Percentiles rank a stretch among this genome's conserved stretches.
Conservation (phyloP, 345 rosid species). For the Rhodamnia argentea region DNA sequence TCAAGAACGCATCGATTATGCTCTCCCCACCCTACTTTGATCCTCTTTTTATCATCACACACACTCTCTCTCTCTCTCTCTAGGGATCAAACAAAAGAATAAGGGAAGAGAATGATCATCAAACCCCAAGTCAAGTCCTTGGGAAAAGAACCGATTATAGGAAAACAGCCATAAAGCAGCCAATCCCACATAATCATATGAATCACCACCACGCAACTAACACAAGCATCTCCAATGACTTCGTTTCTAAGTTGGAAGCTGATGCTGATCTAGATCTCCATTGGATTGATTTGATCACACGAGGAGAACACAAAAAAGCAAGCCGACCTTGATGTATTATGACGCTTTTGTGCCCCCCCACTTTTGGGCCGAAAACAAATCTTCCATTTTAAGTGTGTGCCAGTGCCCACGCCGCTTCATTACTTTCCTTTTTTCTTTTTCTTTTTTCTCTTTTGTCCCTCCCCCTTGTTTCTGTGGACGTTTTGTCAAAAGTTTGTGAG, state of each 20-base stretch:
- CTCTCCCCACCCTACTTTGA: neutral
- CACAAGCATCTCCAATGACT: neutral
- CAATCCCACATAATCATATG: neutral
- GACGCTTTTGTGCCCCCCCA: neutral
- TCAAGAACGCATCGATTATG: neutral
- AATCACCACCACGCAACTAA: neutral
- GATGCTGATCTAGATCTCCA: neutral
- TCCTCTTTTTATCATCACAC: neutral
- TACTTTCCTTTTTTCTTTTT: neutral
- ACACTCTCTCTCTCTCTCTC: neutral
- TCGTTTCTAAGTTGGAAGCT: neutral
- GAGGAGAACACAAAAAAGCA: neutral
- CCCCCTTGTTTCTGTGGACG: neutral
- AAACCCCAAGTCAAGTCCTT: neutral
- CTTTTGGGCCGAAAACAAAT: constrained; percentile 8
- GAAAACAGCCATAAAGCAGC: neutral
- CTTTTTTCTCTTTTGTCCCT: neutral
- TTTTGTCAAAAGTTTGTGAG: neutral
- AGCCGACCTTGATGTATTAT: neutral
- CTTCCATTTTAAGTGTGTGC: constrained; percentile 1
- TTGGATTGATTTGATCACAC: neutral
- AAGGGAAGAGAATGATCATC: neutral
- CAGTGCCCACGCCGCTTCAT: neutral
- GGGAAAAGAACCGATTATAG: neutral
- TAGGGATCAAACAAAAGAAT: neutral